Evolutionary conservation across 805 yeast genomes (phyloP).

Genomic region (Cyberlindnera nakhonratchasimensis): DNA sequence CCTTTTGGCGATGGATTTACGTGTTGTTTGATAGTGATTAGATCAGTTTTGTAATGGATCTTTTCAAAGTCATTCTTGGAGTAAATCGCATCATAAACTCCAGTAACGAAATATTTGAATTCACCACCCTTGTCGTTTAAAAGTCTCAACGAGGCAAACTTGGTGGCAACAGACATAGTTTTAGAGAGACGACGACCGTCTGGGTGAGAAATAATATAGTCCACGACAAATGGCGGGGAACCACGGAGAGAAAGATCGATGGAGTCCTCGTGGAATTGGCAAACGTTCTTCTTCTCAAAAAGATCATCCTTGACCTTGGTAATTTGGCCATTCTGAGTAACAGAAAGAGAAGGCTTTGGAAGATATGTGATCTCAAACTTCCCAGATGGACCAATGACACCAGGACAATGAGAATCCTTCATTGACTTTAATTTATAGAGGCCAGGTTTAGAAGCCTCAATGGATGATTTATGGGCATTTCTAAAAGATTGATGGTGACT

Average conservation of each 20-base stretch:
- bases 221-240: conserved; percentile 63
- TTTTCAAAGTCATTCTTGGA: conserved; percentile 35
- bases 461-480: conserved; percentile 29
- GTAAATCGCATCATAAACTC: conserved; percentile 65
- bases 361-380: conserved; percentile 41
- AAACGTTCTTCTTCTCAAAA: conserved; percentile 38
- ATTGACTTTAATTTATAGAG: conserved; percentile 42
- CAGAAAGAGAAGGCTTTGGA: conserved; percentile 42
- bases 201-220: conserved; percentile 60
- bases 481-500: conserved; percentile 19
- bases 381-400: conserved; percentile 36
- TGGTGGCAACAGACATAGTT: conserved; percentile 48
- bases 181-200: conserved; percentile 41
- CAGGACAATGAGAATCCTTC: conserved; percentile 51
- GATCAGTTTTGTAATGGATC: conserved; percentile 29
- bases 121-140: conserved; percentile 51
- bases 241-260: conserved; percentile 54
- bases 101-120: conserved; percentile 57
- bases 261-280: conserved; percentile 46
- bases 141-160: conserved; percentile 45
- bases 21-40: conserved; percentile 42
- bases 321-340: conserved; percentile 34
- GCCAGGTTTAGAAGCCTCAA: conserved; percentile 45
- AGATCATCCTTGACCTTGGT: conserved; percentile 22
- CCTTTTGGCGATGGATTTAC: conserved; percentile 65